A percentile compares a stretch with the other conserved stretches of the same genome.
These are phyloP conservation scores for Artemisia annua DNA, from an alignment of 129 eudicot genomes.

Conservation along the genomic window DNA sequence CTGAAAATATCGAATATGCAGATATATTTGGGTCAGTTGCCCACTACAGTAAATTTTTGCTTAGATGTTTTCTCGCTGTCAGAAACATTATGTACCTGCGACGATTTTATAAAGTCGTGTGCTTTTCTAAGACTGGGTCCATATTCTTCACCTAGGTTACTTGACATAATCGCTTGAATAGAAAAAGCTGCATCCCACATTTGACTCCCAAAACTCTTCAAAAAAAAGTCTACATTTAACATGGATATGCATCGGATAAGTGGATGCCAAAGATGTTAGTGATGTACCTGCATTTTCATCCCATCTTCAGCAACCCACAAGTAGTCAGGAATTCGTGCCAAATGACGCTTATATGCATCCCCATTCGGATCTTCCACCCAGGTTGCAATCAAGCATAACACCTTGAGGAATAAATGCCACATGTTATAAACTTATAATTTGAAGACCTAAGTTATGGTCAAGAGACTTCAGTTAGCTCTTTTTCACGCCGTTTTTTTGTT, in stretches of 20 bases:
- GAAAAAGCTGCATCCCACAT: constrained; percentile 70
- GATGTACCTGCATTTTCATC: constrained; percentile 55
- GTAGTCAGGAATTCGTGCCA: constrained; percentile 55
- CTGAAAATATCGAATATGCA: constrained; percentile 24
- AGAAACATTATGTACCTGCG: constrained; percentile 45
- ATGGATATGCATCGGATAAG: neutral
- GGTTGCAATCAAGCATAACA: constrained; percentile 40
- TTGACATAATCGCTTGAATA: constrained; percentile 64
- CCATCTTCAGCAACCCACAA: constrained; percentile 74
- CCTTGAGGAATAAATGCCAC: constrained; percentile 21
- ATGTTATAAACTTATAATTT: no score
- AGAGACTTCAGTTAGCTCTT: no score
- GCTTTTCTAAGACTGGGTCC: constrained; percentile 52
- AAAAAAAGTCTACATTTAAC: neutral
- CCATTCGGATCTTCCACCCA: constrained; percentile 67
- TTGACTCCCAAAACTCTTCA: constrained; percentile 58
- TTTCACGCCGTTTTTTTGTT: no score
- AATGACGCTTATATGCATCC: constrained; percentile 53
- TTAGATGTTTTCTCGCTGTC: neutral
- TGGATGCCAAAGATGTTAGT: neutral
- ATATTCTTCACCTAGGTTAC: constrained; percentile 45
- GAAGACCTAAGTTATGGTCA: no score
- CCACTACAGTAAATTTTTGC: neutral
- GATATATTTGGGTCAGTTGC: neutral
- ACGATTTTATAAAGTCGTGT: constrained; percentile 57